Conservation (phyloP, 192 early-diverging fungal genomes). For the Coemansia aciculifera region DNA sequence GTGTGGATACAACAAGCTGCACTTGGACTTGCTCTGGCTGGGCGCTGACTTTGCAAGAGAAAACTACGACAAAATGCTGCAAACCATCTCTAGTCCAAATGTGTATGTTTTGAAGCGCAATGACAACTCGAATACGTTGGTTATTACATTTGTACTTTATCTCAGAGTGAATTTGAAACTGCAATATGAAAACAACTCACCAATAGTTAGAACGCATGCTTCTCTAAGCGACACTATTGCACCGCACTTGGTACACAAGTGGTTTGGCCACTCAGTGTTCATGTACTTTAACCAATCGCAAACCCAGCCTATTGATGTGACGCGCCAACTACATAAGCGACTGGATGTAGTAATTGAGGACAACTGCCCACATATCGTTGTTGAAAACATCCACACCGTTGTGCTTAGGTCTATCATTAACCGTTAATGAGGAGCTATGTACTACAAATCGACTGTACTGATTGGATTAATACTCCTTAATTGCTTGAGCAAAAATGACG, state of each 20-base stretch:
- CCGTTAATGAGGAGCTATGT: neutral
- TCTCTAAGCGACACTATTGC: constrained; percentile 2
- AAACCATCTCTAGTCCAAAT: neutral
- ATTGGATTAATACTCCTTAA: neutral
- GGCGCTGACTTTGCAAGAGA: neutral
- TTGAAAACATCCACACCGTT: neutral
- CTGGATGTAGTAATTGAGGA: constrained; percentile 3
- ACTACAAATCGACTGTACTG: neutral
- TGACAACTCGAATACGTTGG: neutral
- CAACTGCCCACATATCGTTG: neutral
- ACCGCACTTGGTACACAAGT: constrained; percentile 5
- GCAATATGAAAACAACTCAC: constrained; percentile 2
- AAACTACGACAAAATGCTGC: constrained; percentile 8
- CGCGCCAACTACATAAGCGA: constrained; percentile 5
- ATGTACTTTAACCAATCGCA: constrained; percentile 7
- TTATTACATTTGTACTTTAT: constrained; percentile 3
- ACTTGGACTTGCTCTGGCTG: neutral
- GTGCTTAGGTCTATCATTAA: neutral
- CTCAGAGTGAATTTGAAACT: neutral
- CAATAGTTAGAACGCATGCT: neutral
- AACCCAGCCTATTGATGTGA: constrained; percentile 4
- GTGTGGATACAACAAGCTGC: constrained; percentile 1
- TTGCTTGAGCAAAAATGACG: too few species aligned
- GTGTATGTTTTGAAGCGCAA: neutral
- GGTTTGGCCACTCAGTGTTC: constrained; percentile 8